A percentile compares a stretch with the other conserved stretches of the same genome.
Evolutionary conservation across 2,329 filamentous ascomycete species (phyloP).

Genomic region (Stromatinia cepivora): DNA sequence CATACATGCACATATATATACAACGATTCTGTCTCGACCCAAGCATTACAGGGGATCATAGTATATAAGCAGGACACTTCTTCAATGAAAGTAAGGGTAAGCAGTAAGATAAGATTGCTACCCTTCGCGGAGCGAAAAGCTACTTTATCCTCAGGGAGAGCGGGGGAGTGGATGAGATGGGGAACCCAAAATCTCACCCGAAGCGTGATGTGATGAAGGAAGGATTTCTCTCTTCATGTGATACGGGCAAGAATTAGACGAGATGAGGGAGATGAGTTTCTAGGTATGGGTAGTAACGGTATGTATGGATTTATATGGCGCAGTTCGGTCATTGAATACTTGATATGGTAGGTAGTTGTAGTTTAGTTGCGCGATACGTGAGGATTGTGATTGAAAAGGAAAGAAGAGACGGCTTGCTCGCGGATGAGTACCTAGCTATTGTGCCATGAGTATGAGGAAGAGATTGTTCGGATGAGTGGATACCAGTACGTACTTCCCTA

Average conservation of each 20-base stretch:
- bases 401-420: neutral
- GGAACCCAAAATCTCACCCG: slow-evolving; percentile 11
- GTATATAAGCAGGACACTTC: too few relatives aligned
- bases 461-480: neutral
- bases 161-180: neutral
- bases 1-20: neutral
- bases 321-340: neutral
- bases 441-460: neutral
- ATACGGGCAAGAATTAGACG: neutral
- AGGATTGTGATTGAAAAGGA: neutral
- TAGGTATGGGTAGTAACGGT: neutral
- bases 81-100: neutral
- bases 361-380: neutral
- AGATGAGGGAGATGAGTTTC: neutral
- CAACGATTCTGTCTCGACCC: neutral
- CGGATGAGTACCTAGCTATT: neutral
- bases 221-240: neutral
- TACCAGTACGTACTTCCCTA: too few relatives aligned
- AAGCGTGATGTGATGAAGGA: neutral
- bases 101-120: neutral
- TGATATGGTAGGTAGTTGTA: neutral
- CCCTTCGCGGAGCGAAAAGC: neutral
- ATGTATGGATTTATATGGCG: neutral
- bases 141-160: too few relatives aligned
- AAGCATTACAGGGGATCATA: neutral